A percentile compares a stretch with the other conserved stretches of the same genome.
These are phyloP conservation scores for Gossypium gossypioides DNA, from an alignment of 441 rosid species.

Conservation along the genomic window DNA sequence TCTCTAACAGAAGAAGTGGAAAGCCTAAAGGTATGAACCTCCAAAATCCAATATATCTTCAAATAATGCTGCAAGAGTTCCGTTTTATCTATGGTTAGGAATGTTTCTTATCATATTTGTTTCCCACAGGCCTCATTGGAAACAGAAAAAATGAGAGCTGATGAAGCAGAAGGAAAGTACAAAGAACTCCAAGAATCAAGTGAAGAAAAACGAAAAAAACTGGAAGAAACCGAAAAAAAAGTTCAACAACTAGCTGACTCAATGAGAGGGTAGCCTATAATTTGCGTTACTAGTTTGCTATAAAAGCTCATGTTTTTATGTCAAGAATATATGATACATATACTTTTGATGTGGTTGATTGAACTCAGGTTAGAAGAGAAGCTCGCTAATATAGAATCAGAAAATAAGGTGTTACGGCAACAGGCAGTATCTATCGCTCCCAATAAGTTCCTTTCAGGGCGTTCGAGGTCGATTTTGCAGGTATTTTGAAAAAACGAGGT, in stretches of 20 bases:
- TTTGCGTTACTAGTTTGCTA: background rate
- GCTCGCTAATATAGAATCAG: constrained; percentile 75
- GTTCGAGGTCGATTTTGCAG: constrained; percentile 89
- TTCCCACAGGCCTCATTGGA: constrained; percentile 45
- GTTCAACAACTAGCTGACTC: constrained; percentile 74
- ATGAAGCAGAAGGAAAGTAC: constrained; percentile 51
- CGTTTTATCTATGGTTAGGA: background rate
- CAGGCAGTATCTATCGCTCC: constrained; percentile 97
- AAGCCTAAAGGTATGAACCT: constrained; percentile 49
- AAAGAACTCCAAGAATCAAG: constrained; percentile 42
- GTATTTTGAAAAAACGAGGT: constrained; percentile 25
- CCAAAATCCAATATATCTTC: background rate
- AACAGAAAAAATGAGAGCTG: constrained; percentile 61
- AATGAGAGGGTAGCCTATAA: constrained; percentile 46
- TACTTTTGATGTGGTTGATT: constrained; percentile 12
- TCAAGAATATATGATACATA: background rate
- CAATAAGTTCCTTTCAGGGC: constrained; percentile 84
- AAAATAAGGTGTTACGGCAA: constrained; percentile 86
- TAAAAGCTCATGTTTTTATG: background rate
- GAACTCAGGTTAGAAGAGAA: constrained; percentile 79
- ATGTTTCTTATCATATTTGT: background rate
- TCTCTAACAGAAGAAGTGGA: constrained; percentile 68
- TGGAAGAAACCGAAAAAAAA: constrained; percentile 76
- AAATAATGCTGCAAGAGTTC: background rate
- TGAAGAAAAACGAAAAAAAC: constrained; percentile 47